Percentiles rank a stretch among this genome's conserved stretches.
Conservation (phyloP, 2,329 filamentous ascomycete genomes). For the Sporothrix sp. region DNA sequence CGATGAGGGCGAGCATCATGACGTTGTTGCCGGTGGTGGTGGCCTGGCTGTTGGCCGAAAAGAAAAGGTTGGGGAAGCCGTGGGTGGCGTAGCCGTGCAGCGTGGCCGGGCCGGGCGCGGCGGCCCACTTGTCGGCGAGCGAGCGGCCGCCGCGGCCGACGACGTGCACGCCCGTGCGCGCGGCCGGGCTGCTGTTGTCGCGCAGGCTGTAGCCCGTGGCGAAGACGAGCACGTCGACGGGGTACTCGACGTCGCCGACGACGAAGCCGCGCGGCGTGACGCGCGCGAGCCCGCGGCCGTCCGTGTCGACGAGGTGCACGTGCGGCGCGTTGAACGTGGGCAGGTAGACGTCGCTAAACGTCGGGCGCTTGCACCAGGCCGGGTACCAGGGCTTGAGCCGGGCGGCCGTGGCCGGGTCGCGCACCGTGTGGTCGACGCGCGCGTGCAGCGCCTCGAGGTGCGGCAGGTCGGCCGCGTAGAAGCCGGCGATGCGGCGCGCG, state of each 20-base stretch:
- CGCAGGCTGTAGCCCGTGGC: not conserved
- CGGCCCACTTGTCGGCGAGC: conserved; percentile 17
- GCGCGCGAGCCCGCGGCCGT: conserved; percentile 40
- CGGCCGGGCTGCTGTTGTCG: conserved; percentile 13
- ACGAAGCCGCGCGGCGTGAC: conserved; percentile 39
- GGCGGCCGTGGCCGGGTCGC: conserved; percentile 40
- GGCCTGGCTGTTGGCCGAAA: conserved; percentile 12
- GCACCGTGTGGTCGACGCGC: conserved; percentile 41
- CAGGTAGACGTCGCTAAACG: conserved; percentile 52
- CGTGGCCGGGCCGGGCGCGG: conserved; percentile 8
- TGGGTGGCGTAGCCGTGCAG: conserved; percentile 16
- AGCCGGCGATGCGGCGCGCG: conserved; percentile 28
- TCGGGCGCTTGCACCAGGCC: conserved; percentile 53
- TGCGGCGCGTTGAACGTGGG: conserved; percentile 47
- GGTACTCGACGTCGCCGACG: conserved; percentile 33
- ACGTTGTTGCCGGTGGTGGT: conserved; percentile 11
- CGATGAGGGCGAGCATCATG: conserved; percentile 29
- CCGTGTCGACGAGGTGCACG: conserved; percentile 51
- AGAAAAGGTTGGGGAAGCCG: conserved; percentile 20
- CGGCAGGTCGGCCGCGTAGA: too few species aligned
- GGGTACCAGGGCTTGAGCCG: conserved; percentile 51
- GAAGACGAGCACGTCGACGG: conserved; percentile 23
- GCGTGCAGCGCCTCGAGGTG: conserved; percentile 34
- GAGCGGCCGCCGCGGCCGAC: conserved; percentile 10
- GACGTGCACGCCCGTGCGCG: conserved; percentile 7